Percentiles rank a stretch among this genome's conserved stretches.
phyloP scores from a whole-genome alignment of 352 stramenopile species.

The Aphanomyces invadans region DNA sequence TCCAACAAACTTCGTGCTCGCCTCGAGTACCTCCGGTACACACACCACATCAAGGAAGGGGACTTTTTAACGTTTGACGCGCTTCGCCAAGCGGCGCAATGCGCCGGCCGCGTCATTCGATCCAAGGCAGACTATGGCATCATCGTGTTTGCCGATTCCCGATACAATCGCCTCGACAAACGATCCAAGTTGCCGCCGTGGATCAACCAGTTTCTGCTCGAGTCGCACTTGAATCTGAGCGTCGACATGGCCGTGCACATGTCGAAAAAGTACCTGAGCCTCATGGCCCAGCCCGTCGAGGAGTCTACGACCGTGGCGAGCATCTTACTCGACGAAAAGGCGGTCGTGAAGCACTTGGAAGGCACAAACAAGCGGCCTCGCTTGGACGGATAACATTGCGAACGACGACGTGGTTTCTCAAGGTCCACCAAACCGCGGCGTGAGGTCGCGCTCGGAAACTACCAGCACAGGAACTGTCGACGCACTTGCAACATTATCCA shows the following conservation, averaged over 20 bases:
- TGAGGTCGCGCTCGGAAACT: background rate
- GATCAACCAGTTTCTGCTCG: conserved; percentile 96
- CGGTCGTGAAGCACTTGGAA: conserved; percentile 73
- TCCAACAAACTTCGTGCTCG: conserved; percentile 89
- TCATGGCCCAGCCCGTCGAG: conserved; percentile 96
- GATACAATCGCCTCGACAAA: conserved; percentile 98
- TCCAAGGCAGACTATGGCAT: conserved; percentile 99
- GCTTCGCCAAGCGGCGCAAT: conserved; percentile 95
- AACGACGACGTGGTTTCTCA: no score
- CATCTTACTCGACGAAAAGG: conserved; percentile 89
- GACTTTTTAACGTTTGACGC: conserved; percentile 99
- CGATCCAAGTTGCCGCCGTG: conserved; percentile 96
- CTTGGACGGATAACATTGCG: background rate
- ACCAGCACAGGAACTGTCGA: background rate
- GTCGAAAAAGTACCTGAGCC: conserved; percentile 91
- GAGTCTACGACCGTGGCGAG: conserved; percentile 87
- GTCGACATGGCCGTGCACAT: conserved; percentile 95
- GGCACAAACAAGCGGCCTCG: background rate
- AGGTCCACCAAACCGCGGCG: background rate
- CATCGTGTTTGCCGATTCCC: conserved; percentile 97
- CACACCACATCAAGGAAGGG: conserved; percentile 86
- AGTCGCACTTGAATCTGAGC: conserved; percentile 94
- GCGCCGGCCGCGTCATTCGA: conserved; percentile 95
- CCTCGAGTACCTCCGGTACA: conserved; percentile 95
- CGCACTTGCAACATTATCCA: no score